A percentile compares a stretch with the other conserved stretches of the same genome.
Evolutionary conservation across 2,329 filamentous ascomycete genomes (phyloP).

Genomic region (Cyclaneusma minus): DNA sequence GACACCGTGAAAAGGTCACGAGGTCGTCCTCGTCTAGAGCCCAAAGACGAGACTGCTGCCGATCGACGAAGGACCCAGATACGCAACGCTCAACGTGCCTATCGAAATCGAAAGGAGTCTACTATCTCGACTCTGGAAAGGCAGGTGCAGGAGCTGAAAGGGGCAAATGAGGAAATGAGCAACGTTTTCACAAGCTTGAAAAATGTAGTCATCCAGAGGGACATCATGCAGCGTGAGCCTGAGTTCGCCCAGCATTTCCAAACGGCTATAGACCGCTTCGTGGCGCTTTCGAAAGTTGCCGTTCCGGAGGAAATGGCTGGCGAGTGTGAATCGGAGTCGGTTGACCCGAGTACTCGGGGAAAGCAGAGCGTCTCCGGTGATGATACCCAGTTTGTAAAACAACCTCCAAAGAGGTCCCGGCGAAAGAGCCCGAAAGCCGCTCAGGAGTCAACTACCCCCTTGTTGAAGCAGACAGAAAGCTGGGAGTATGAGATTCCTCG

Average conservation of each 20-base stretch:
- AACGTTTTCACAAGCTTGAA: conserved; percentile 53
- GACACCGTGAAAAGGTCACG: conserved; percentile 44
- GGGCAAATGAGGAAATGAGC: conserved; percentile 59
- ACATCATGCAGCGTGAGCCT: conserved; percentile 40
- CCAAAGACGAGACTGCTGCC: conserved; percentile 61
- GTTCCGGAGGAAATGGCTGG: conserved; percentile 23
- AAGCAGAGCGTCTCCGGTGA: conserved; percentile 3
- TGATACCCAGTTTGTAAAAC: too few species aligned
- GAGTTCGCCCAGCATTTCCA: conserved; percentile 41
- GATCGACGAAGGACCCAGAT: conserved; percentile 80
- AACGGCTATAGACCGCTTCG: conserved; percentile 39
- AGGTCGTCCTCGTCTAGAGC: conserved; percentile 60
- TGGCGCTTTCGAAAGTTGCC: conserved; percentile 33
- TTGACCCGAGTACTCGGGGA: conserved; percentile 6
- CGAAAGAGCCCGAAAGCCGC: too few species aligned
- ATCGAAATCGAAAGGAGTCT: conserved; percentile 70
- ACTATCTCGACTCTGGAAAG: conserved; percentile 61
- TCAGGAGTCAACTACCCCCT: too few species aligned
- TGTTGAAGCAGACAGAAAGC: too few species aligned
- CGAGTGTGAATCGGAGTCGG: conserved; percentile 13
- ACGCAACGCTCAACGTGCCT: conserved; percentile 70
- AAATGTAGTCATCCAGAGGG: conserved; percentile 40
- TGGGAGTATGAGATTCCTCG: too few species aligned
- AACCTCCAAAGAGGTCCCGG: too few species aligned
- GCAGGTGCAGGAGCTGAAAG: conserved; percentile 52